phyloP scores from a whole-genome alignment of 768 basidiomycete genomes.

The Termitomyces sp. region DNA sequence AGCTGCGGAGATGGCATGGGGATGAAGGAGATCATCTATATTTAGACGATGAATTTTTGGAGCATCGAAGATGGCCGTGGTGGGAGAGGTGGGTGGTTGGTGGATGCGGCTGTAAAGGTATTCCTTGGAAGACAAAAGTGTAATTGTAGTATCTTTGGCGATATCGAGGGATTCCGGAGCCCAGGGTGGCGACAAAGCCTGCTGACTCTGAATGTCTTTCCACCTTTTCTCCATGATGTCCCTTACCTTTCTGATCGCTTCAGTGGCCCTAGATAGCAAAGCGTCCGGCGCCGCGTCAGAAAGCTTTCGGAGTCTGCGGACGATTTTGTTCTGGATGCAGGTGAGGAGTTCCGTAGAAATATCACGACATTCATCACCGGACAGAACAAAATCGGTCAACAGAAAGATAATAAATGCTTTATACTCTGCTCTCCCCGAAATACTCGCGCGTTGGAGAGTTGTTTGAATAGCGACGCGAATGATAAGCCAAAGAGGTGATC shows the following conservation, averaged over 20 bases:
- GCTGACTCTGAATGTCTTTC: constrained; percentile 24
- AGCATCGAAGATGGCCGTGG: constrained; percentile 17
- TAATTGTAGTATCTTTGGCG: constrained; percentile 27
- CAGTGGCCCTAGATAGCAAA: constrained; percentile 18
- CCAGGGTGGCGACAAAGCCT: constrained; percentile 24
- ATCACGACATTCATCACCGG: constrained; percentile 15
- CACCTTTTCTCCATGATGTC: constrained; percentile 31
- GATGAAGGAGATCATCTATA: constrained; percentile 9
- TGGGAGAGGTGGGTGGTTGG: background rate
- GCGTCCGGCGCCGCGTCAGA: constrained; percentile 19
- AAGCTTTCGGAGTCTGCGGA: constrained; percentile 37
- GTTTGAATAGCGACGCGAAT: constrained; percentile 45
- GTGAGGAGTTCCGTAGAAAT: constrained; percentile 34
- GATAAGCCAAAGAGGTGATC: constrained; percentile 49
- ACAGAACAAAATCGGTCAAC: constrained; percentile 25
- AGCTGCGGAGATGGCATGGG: background rate
- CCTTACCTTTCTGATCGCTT: constrained; percentile 18
- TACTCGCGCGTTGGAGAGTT: constrained; percentile 19
- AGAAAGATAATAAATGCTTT: constrained; percentile 48
- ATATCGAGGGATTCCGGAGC: constrained; percentile 23
- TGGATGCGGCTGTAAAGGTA: constrained; percentile 25
- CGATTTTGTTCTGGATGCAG: constrained; percentile 34
- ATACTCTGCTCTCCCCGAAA: constrained; percentile 26
- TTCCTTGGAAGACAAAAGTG: constrained; percentile 24
- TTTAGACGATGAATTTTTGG: constrained; percentile 18